phyloP scores from a whole-genome alignment of 192 early-diverging fungal genomes.

The Coemansia sp. region DNA sequence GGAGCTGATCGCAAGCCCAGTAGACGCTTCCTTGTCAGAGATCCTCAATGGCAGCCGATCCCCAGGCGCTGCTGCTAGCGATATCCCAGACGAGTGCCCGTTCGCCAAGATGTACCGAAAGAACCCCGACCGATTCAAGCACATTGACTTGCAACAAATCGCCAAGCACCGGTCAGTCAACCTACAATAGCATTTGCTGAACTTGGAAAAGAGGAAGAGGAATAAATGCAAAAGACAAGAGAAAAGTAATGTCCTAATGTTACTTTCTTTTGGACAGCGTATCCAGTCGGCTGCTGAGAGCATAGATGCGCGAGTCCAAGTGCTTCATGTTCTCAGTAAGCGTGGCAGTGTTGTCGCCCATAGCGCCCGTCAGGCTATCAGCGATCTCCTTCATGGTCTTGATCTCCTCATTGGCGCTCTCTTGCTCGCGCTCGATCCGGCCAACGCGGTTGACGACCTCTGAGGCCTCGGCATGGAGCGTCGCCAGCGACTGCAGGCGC shows the following conservation, averaged over 20 bases:
- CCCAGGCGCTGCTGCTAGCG: not conserved
- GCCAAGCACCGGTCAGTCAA: slow-evolving; percentile 26
- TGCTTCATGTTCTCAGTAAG: slow-evolving; percentile 68
- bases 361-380: slow-evolving; percentile 56
- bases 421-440: slow-evolving; percentile 73
- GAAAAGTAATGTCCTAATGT: not conserved
- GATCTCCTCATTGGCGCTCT: slow-evolving; percentile 66
- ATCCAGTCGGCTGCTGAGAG: slow-evolving; percentile 63
- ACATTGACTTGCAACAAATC: slow-evolving; percentile 35
- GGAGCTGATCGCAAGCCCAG: not conserved
- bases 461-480: slow-evolving; percentile 81
- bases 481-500: slow-evolving; percentile 76
- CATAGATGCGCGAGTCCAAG: slow-evolving; percentile 67
- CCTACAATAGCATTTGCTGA: slow-evolving; percentile 2
- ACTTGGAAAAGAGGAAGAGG: not conserved
- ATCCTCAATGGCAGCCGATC: not conserved
- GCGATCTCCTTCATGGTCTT: slow-evolving; percentile 65
- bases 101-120: slow-evolving; percentile 54
- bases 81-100: slow-evolving; percentile 42
- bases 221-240: slow-evolving; percentile 1
- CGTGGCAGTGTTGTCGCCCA: slow-evolving; percentile 62
- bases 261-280: slow-evolving; percentile 9
- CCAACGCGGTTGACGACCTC: slow-evolving; percentile 76
- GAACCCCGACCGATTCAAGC: slow-evolving; percentile 38
- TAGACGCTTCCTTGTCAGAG: not conserved